Percentiles rank a stretch among this genome's conserved stretches.
Evolutionary conservation across 2,329 filamentous ascomycete species (phyloP).

Genomic region (Exophiala calicioides): DNA sequence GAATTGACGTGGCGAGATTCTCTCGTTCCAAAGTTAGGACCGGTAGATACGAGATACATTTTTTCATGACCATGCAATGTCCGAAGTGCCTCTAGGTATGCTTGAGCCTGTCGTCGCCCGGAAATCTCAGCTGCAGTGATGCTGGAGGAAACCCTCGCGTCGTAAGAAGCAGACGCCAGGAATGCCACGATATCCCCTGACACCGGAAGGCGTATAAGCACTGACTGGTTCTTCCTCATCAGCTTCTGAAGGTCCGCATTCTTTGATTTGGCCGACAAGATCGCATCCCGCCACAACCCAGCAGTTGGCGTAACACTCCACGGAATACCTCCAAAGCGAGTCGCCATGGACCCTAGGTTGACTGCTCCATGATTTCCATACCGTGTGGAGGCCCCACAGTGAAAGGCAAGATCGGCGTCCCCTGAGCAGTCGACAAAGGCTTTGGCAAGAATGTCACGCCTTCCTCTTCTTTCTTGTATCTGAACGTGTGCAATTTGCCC

Average conservation of each 20-base stretch:
- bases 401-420: slow-evolving; percentile 6
- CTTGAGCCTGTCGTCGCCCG: slow-evolving; percentile 11
- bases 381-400: slow-evolving; percentile 2
- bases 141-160: slow-evolving; percentile 6
- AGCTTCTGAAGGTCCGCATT: slow-evolving; percentile 8
- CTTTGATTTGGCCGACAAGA: slow-evolving; percentile 4
- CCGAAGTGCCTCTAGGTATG: slow-evolving; percentile 14
- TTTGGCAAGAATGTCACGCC: neutral
- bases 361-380: slow-evolving; percentile 4
- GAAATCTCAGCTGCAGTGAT: slow-evolving; percentile 11
- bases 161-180: slow-evolving; percentile 15
- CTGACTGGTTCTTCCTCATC: slow-evolving; percentile 4
- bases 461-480: slow-evolving; percentile 6
- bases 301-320: neutral
- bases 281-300: slow-evolving; percentile 12
- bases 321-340: slow-evolving; percentile 4
- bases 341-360: slow-evolving; percentile 7
- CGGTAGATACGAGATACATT: slow-evolving; percentile 17
- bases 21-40: slow-evolving; percentile 15
- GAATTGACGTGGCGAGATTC: slow-evolving; percentile 17
- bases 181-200: slow-evolving; percentile 14
- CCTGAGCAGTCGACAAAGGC: slow-evolving; percentile 7
- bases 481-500: neutral
- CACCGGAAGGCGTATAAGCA: slow-evolving; percentile 10
- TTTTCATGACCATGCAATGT: slow-evolving; percentile 17